Evolutionary conservation across 768 basidiomycete genomes (phyloP).

Genomic region (Trametes sanguinea): DNA sequence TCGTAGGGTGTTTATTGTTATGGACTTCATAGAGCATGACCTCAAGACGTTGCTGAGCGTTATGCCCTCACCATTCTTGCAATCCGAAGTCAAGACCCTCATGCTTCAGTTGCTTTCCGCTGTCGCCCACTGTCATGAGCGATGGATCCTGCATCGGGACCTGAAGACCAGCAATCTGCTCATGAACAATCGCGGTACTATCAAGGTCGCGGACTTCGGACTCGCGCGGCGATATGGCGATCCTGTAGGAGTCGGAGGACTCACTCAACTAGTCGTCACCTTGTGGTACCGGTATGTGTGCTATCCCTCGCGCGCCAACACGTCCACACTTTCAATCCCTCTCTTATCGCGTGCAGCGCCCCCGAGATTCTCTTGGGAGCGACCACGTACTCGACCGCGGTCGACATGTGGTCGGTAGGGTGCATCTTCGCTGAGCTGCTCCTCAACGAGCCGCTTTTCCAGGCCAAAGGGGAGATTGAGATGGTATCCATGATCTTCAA

Average conservation of each 20-base stretch:
- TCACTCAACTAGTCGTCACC: slow-evolving; percentile 98
- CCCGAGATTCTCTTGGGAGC: slow-evolving; percentile 95
- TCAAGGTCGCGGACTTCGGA: slow-evolving; percentile 99
- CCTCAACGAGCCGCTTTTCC: slow-evolving; percentile 94
- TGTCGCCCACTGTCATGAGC: slow-evolving; percentile 88
- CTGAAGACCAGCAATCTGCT: slow-evolving; percentile 96
- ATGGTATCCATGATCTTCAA: slow-evolving; percentile 93
- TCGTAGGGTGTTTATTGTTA: slow-evolving; percentile 95
- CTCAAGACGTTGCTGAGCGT: slow-evolving; percentile 92
- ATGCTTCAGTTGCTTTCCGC: slow-evolving; percentile 93
- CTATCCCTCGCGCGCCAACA: neutral
- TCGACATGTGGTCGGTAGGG: slow-evolving; percentile 99
- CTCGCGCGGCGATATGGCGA: slow-evolving; percentile 95
- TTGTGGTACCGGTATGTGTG: slow-evolving; percentile 90
- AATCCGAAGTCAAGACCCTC: slow-evolving; percentile 97
- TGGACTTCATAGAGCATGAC: slow-evolving; percentile 99
- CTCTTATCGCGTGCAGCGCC: slow-evolving; percentile 52
- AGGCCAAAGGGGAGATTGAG: slow-evolving; percentile 94
- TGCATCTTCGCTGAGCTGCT: slow-evolving; percentile 98
- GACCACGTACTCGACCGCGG: slow-evolving; percentile 89
- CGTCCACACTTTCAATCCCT: slow-evolving; percentile 24
- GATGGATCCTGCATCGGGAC: slow-evolving; percentile 98
- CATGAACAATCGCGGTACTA: slow-evolving; percentile 98
- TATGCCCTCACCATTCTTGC: slow-evolving; percentile 96
- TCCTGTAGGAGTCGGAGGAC: slow-evolving; percentile 92